Evolutionary conservation across 2,329 filamentous ascomycete genomes (phyloP).

Genomic region (Aureobasidium vineae): DNA sequence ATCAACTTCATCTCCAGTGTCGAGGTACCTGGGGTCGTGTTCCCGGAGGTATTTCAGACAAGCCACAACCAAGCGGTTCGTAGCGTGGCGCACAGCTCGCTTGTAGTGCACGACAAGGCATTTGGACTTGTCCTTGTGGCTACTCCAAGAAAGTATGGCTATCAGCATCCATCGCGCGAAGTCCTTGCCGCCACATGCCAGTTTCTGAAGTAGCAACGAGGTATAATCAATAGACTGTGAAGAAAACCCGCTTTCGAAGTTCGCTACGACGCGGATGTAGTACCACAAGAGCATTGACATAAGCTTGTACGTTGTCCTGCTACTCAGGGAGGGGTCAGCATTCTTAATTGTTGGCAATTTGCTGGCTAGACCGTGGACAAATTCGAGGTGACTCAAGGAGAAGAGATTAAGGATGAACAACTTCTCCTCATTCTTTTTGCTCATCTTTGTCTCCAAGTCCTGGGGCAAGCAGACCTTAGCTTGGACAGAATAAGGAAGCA

Average conservation of each 20-base stretch:
- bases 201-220: conserved; percentile 51
- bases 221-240: conserved; percentile 60
- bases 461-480: conserved; percentile 49
- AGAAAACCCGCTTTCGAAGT: conserved; percentile 59
- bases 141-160: conserved; percentile 55
- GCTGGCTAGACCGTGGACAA: conserved; percentile 63
- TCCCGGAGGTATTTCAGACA: conserved; percentile 37
- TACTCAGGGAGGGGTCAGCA: conserved; percentile 40
- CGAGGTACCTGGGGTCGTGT: conserved; percentile 37
- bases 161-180: conserved; percentile 59
- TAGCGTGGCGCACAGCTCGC: conserved; percentile 36
- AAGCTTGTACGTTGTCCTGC: conserved; percentile 48
- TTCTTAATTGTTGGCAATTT: conserved; percentile 54
- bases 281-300: conserved; percentile 62
- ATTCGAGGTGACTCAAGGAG: conserved; percentile 67
- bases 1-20: conserved; percentile 17
- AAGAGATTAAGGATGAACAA: conserved; percentile 77
- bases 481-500: conserved; percentile 39
- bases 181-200: conserved; percentile 51
- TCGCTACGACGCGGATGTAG: conserved; percentile 71
- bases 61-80: conserved; percentile 37
- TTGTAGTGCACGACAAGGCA: conserved; percentile 54
- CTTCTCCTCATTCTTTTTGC: conserved; percentile 68
- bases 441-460: conserved; percentile 56
- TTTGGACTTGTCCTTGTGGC: conserved; percentile 54